Evolutionary conservation across 2,329 filamentous ascomycete species (phyloP), one percentile per base, ranked within the genome.

Genomic region (Penicillium sp.): DNA sequence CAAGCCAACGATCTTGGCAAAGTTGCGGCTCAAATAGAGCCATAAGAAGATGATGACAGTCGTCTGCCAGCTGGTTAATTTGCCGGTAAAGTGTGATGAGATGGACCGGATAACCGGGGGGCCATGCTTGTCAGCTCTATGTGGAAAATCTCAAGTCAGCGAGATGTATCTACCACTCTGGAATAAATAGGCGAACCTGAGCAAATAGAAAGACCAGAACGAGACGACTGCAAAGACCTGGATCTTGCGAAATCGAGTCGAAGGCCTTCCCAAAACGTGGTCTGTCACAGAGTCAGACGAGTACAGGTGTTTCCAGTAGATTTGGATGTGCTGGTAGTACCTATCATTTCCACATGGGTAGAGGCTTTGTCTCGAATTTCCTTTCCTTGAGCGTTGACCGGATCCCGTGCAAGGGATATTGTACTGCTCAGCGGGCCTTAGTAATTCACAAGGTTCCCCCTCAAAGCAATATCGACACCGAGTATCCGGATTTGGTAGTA

Each of bases 181-280:
- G 10, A 14, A n/a, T 6, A 18, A 24, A 24, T 4, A 16, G n/a
- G 36, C 81, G 61, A 80, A 91, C 90, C 85, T 87, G 70, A 89
- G 84, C 31, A 97, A 81, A 74, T 97, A 97, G 49, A 89, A 78
- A 5, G 90, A 89, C 95, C 95, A 99, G 72, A 98, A 95, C 0
- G 90, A 87, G 56, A 98, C 84, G 14, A 98, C 95, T 22, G 90
- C 89, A 66, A 98, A 85, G 67, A 99, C 92, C 76, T 98, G 94
- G 52, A 96, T 88, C 71, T 96, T 92, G 64, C 94, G 87, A 70
- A 96, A 96, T 79, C 94, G 91, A 71, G 90, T 87, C 60, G 93
- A 97, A 36, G 94, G 94, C 64, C 92, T 88, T 63, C 94, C 94
- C 50, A 98, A 82, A 58, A 97, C 89, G 82, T 98, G 94, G 77